phyloP scores from a whole-genome alignment of 768 basidiomycete species.

The Kwoniella dendrophila region DNA sequence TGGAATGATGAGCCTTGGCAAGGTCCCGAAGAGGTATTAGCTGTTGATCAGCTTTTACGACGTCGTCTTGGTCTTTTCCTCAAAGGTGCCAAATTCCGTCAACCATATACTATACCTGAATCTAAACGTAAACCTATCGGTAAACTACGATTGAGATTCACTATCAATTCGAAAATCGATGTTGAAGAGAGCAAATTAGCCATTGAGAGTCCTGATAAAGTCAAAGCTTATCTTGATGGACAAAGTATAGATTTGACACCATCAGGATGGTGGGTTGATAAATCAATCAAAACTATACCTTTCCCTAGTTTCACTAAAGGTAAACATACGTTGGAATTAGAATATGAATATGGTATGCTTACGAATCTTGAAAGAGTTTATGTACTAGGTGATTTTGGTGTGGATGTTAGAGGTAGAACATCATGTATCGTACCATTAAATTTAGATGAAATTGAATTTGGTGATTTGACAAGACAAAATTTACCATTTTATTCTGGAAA shows the following conservation, averaged over 20 bases:
- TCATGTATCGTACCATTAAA: conserved; percentile 27
- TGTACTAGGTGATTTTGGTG: conserved; percentile 41
- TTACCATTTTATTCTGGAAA: conserved; percentile 46
- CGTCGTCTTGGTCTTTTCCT: conserved; percentile 25
- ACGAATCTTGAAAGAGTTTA: conserved; percentile 39
- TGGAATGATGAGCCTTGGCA: conserved; percentile 37
- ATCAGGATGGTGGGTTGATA: conserved; percentile 42
- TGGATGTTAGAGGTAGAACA: conserved; percentile 26
- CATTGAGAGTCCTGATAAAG: conserved; percentile 27
- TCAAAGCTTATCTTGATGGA: conserved; percentile 28
- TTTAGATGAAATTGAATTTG: conserved; percentile 23
- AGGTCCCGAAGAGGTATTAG: conserved; percentile 33
- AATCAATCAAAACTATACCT: conserved; percentile 31
- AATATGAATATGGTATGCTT: conserved; percentile 26
- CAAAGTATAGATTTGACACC: conserved; percentile 10
- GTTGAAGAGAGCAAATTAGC: conserved; percentile 23
- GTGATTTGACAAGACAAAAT: conserved; percentile 37
- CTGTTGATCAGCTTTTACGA: conserved; percentile 37
- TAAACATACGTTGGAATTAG: conserved; percentile 25
- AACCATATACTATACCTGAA: conserved; percentile 34
- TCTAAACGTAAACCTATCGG: conserved; percentile 22
- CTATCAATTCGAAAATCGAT: conserved; percentile 17
- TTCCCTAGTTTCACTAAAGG: conserved; percentile 26
- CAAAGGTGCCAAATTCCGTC: conserved; percentile 37
- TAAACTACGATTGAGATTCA: conserved; percentile 30